These are phyloP conservation scores for Amanita polypyramis DNA, from an alignment of 768 basidiomycete genomes.

Conservation along the genomic window DNA sequence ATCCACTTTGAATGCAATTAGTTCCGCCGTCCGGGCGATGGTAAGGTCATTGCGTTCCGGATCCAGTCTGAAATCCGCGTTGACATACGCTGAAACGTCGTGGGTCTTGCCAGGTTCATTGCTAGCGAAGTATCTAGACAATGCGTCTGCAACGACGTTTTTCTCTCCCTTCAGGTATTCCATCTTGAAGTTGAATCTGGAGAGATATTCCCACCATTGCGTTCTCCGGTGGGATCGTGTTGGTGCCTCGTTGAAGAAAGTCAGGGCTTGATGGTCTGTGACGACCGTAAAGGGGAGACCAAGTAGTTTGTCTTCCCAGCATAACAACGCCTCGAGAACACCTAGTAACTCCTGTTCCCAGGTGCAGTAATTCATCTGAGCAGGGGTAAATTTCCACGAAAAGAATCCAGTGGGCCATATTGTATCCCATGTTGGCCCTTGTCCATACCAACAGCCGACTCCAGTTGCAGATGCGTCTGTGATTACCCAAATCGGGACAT, in stretches of 20 bases:
- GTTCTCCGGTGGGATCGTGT: slow-evolving; percentile 9
- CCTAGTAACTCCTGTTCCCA: slow-evolving; percentile 12
- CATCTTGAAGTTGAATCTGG: slow-evolving; percentile 16
- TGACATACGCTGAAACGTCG: slow-evolving; percentile 8
- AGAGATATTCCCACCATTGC: slow-evolving; percentile 20
- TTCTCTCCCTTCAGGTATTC: slow-evolving; percentile 14
- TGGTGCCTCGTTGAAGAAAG: slow-evolving; percentile 13
- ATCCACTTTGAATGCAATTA: background rate
- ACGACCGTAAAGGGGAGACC: slow-evolving; percentile 15
- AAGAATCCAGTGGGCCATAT: slow-evolving; percentile 13
- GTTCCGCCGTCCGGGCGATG: background rate
- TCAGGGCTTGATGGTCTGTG: slow-evolving; percentile 19
- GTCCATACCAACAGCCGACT: slow-evolving; percentile 13
- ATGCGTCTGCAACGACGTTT: slow-evolving; percentile 20
- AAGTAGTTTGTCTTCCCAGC: slow-evolving; percentile 22
- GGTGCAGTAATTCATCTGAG: slow-evolving; percentile 11
- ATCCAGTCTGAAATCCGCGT: slow-evolving; percentile 12
- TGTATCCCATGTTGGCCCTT: slow-evolving; percentile 13
- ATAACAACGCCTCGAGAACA: slow-evolving; percentile 12
- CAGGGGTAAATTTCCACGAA: slow-evolving; percentile 13
- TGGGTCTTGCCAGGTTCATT: slow-evolving; percentile 9
- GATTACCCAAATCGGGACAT: background rate
- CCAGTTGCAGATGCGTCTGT: slow-evolving; percentile 5
- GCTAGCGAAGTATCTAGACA: slow-evolving; percentile 19
- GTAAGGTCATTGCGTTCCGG: slow-evolving; percentile 10